phyloP scores from a whole-genome alignment of 257 asterid species.

The Capsicum baccatum region DNA sequence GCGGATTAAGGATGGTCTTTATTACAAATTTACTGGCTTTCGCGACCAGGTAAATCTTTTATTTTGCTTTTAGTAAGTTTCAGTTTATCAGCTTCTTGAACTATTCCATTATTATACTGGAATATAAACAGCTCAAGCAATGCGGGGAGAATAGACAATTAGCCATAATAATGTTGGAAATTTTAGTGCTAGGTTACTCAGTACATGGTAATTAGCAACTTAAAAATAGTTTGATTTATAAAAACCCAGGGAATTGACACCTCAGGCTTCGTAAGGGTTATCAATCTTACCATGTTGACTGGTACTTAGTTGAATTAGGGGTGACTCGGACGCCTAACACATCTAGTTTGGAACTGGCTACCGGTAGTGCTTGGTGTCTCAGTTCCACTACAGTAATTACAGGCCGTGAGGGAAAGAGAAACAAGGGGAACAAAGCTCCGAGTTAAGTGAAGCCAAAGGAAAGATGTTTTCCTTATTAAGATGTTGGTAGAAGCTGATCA shows the following conservation, averaged over 20 bases:
- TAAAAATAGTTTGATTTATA: not conserved
- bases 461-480: not conserved
- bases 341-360: slow-evolving; percentile 4
- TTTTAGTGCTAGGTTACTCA: not conserved
- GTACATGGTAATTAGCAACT: slow-evolving; percentile 15
- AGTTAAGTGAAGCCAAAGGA: slow-evolving; percentile 1
- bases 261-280: not conserved
- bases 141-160: not conserved
- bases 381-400: not conserved
- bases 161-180: not conserved
- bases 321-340: not conserved
- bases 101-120: not conserved
- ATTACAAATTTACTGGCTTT: slow-evolving; percentile 89
- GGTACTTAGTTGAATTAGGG: not conserved
- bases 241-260: not conserved
- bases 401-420: not conserved
- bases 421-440: not conserved
- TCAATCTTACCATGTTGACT: not conserved
- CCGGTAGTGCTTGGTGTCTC: not conserved
- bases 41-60: slow-evolving; percentile 72
- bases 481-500: not conserved
- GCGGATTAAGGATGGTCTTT: slow-evolving; percentile 82
- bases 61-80: not conserved
- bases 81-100: not conserved
- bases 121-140: not conserved